Evolutionary conservation across 768 basidiomycete species (phyloP).

Genomic region (Mycena capillaripes): DNA sequence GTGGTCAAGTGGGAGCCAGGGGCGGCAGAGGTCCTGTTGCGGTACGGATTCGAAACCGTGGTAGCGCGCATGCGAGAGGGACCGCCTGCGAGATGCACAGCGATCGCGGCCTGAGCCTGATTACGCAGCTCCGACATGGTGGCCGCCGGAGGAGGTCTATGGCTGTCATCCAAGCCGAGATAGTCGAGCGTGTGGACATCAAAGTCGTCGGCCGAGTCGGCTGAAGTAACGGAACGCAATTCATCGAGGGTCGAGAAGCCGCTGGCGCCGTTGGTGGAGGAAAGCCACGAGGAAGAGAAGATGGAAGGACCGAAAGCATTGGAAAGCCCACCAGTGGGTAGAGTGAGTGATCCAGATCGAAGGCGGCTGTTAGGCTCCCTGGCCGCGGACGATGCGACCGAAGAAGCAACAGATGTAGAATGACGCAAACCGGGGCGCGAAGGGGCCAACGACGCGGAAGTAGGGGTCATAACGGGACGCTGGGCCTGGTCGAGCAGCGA

Average conservation of each 20-base stretch:
- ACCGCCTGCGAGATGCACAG: conserved; percentile 79
- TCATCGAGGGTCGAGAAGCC: conserved; percentile 83
- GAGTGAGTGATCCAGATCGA: conserved; percentile 92
- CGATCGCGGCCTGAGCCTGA: conserved; percentile 92
- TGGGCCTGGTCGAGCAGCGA: conserved; percentile 63
- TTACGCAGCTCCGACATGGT: conserved; percentile 91
- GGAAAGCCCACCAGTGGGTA: conserved; percentile 81
- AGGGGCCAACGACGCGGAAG: conserved; percentile 60
- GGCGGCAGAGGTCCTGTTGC: conserved; percentile 69
- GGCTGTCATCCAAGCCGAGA: conserved; percentile 90
- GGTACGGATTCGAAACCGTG: conserved; percentile 95
- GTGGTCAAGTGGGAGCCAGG: conserved; percentile 73
- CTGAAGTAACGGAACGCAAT: conserved; percentile 83
- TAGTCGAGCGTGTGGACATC: conserved; percentile 97
- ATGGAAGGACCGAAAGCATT: conserved; percentile 91
- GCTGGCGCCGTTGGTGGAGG: conserved; percentile 68
- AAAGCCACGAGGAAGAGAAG: conserved; percentile 92
- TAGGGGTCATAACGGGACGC: conserved; percentile 62
- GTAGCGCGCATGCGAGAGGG: conserved; percentile 88
- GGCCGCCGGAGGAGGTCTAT: conserved; percentile 84
- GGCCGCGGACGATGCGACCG: conserved; percentile 63
- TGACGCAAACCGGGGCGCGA: conserved; percentile 81
- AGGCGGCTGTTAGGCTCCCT: conserved; percentile 85
- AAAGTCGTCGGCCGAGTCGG: conserved; percentile 88
- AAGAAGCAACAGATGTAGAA: conserved; percentile 76